Percentiles rank a stretch among this genome's conserved stretches.
Conservation (phyloP, 768 basidiomycete genomes). For the Boletus vermiculosoides region DNA sequence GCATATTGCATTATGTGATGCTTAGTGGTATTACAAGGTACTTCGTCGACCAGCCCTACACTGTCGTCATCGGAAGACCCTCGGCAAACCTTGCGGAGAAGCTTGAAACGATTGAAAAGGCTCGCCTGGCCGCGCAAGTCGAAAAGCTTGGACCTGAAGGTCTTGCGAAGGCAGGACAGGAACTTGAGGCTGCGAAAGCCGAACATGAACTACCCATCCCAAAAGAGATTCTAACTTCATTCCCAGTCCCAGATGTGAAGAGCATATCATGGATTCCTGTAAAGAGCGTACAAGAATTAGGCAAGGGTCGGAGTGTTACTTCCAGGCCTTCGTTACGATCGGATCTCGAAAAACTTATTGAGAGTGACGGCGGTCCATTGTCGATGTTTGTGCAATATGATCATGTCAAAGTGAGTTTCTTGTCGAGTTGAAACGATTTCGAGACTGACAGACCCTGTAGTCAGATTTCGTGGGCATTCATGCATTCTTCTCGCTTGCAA, state of each 20-base stretch:
- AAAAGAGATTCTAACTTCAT: conserved; percentile 70
- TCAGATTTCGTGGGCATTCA: conserved; percentile 90
- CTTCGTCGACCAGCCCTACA: conserved; percentile 66
- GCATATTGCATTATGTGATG: conserved; percentile 4
- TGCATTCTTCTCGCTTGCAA: conserved; percentile 73
- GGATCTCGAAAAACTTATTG: conserved; percentile 60
- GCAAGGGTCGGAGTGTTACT: conserved; percentile 42
- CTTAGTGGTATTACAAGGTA: conserved; percentile 51
- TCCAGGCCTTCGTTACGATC: conserved; percentile 33
- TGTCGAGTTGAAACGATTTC: background rate
- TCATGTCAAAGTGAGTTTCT: conserved; percentile 70
- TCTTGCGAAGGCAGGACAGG: conserved; percentile 62
- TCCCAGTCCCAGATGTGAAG: conserved; percentile 89
- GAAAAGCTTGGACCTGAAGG: conserved; percentile 76
- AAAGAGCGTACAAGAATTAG: conserved; percentile 61
- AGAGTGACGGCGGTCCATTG: conserved; percentile 61
- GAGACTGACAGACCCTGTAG: conserved; percentile 37
- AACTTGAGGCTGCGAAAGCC: conserved; percentile 78
- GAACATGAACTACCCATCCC: conserved; percentile 87
- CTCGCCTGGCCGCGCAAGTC: conserved; percentile 68
- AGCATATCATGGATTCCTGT: conserved; percentile 91
- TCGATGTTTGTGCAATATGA: conserved; percentile 94
- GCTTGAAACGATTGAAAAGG: conserved; percentile 79
- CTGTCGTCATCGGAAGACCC: conserved; percentile 84
- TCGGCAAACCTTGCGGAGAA: conserved; percentile 80